phyloP scores from a whole-genome alignment of 140 eudicot genomes.

The Anethum foeniculum region DNA sequence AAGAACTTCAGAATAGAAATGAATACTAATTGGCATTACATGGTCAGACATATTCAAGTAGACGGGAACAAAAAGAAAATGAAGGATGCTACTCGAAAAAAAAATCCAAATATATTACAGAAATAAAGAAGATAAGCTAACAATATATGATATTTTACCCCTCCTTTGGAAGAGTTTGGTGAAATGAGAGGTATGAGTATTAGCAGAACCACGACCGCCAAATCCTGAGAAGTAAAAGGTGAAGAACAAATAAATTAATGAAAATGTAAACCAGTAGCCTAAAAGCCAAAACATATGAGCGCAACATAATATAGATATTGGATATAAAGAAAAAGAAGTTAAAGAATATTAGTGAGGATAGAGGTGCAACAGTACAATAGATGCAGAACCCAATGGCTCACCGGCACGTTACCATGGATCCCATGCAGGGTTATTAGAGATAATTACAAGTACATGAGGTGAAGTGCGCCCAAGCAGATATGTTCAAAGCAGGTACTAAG shows the following conservation, averaged over 20 bases:
- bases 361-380: neutral
- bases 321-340: neutral
- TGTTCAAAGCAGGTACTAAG: neutral
- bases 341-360: neutral
- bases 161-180: conserved; percentile 99
- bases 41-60: neutral
- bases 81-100: neutral
- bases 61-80: neutral
- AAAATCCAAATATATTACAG: neutral
- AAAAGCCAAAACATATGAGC: neutral
- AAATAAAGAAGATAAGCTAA: neutral
- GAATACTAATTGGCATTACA: conserved; percentile 7
- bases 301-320: neutral
- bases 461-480: neutral
- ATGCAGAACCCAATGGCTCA: neutral
- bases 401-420: neutral
- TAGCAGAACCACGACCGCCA: conserved; percentile 96
- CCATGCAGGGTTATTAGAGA: neutral
- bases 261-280: neutral
- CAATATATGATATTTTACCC: conserved; percentile 46
- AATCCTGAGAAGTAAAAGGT: conserved; percentile 44
- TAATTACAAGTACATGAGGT: neutral
- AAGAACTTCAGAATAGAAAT: neutral
- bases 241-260: neutral
- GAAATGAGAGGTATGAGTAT: conserved; percentile 97